Percentiles rank a stretch among this genome's conserved stretches.
These are phyloP conservation scores for Penicillium parvum DNA, from an alignment of 495 filamentous ascomycete species.

Conservation along the genomic window DNA sequence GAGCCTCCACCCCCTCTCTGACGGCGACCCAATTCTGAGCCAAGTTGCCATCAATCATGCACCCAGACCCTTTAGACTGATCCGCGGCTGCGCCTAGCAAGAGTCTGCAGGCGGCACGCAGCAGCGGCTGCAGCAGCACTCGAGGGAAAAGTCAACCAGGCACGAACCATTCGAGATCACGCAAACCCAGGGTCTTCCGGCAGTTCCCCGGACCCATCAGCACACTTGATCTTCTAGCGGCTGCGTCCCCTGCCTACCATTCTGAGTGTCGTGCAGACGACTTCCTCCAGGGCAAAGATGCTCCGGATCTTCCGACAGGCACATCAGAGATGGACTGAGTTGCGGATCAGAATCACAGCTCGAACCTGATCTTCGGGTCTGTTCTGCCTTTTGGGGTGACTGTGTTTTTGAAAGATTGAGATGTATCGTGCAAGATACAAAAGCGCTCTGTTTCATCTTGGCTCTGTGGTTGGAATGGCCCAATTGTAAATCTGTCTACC, in stretches of 20 bases:
- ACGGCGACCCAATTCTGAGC: background rate
- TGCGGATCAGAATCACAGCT: conserved; percentile 11
- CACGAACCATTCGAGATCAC: conserved; percentile 23
- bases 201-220: conserved; percentile 19
- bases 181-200: conserved; percentile 15
- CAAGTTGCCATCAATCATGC: conserved; percentile 12
- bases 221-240: conserved; percentile 6
- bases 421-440: background rate
- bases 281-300: conserved; percentile 1
- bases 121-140: conserved; percentile 14
- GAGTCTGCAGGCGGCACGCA: conserved; percentile 20
- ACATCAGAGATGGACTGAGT: conserved; percentile 3
- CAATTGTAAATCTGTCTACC: conserved; percentile 1
- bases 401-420: too few species aligned
- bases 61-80: background rate
- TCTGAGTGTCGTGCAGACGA: conserved; percentile 22
- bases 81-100: conserved; percentile 21
- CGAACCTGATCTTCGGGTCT: conserved; percentile 9
- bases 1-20: background rate
- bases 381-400: too few species aligned
- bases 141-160: conserved; percentile 8
- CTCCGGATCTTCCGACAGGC: conserved; percentile 13
- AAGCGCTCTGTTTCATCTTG: too few species aligned
- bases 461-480: background rate
- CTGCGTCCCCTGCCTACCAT: conserved; percentile 14